Evolutionary conservation across 257 asterid genomes (phyloP).

Genomic region (Penstemon davidsonii): DNA sequence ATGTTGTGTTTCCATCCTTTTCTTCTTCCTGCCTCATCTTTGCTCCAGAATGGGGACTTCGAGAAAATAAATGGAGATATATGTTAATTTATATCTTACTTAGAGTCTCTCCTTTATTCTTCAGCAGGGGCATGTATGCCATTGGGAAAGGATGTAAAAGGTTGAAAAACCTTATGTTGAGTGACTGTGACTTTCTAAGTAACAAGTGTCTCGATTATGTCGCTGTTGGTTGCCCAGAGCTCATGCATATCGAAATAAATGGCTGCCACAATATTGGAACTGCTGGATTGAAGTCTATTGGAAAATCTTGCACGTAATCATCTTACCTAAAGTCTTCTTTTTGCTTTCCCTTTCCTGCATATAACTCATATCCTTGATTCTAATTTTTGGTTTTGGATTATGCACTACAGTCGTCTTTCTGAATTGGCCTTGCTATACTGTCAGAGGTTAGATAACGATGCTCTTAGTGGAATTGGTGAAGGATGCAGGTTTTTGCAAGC

Average conservation of each 20-base stretch:
- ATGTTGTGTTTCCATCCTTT: not conserved
- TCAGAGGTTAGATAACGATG: conserved; percentile 65
- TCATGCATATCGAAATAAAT: conserved; percentile 77
- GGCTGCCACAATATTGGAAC: conserved; percentile 90
- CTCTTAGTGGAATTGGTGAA: conserved; percentile 72
- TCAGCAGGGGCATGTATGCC: conserved; percentile 67
- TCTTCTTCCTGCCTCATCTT: not conserved
- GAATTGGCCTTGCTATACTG: conserved; percentile 82
- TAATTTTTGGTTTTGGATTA: conserved; percentile 28
- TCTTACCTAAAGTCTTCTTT: conserved; percentile 23
- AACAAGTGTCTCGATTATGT: conserved; percentile 70
- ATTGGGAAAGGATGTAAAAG: conserved; percentile 87
- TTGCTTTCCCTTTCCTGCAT: conserved; percentile 21
- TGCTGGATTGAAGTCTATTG: conserved; percentile 74
- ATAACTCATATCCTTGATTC: not conserved
- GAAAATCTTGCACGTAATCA: conserved; percentile 70
- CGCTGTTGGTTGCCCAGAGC: conserved; percentile 78
- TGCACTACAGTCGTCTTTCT: conserved; percentile 61
- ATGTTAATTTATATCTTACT: conserved; percentile 31
- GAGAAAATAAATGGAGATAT: conserved; percentile 16
- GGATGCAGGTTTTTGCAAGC: conserved; percentile 93
- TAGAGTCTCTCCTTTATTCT: not conserved
- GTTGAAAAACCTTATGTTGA: conserved; percentile 71
- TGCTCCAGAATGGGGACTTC: not conserved
- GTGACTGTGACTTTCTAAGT: conserved; percentile 75